Evolutionary conservation across 768 basidiomycete species (phyloP).

Genomic region (Suillus alpinus): DNA sequence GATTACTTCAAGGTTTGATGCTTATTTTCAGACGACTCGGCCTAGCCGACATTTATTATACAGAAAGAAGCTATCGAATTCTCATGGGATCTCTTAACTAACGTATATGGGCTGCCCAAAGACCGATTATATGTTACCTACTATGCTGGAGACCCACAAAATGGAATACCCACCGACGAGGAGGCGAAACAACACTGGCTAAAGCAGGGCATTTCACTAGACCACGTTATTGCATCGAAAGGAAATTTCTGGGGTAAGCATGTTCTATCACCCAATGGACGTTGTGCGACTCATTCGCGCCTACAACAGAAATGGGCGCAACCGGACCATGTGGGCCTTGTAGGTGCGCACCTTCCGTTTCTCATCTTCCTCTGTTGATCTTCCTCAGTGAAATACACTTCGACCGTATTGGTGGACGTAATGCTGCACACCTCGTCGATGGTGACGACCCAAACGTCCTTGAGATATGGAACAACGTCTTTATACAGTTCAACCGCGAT

Average conservation of each 20-base stretch:
- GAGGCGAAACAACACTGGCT: constrained; percentile 90
- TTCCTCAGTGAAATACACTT: constrained; percentile 86
- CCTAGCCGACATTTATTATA: constrained; percentile 6
- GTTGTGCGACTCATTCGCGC: constrained; percentile 6
- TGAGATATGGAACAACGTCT: constrained; percentile 99
- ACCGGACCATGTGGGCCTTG: constrained; percentile 98
- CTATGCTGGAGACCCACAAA: constrained; percentile 91
- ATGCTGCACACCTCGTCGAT: constrained; percentile 91
- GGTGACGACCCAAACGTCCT: constrained; percentile 95
- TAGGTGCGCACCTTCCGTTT: constrained; percentile 45
- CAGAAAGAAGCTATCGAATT: constrained; percentile 91
- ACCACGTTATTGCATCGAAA: constrained; percentile 90
- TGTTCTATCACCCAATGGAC: constrained; percentile 3
- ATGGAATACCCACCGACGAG: constrained; percentile 80
- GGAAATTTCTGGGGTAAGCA: constrained; percentile 97
- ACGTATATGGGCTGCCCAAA: constrained; percentile 82
- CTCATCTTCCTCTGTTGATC: not conserved
- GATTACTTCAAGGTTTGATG: constrained; percentile 93
- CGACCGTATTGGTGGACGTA: constrained; percentile 96
- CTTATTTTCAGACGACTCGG: not conserved
- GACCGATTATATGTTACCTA: constrained; percentile 97
- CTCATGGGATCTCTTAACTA: constrained; percentile 93
- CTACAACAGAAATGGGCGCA: constrained; percentile 88
- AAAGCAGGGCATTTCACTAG: constrained; percentile 82
- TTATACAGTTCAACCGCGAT: constrained; percentile 98